These are phyloP conservation scores for Epithele typhae DNA, from an alignment of 768 basidiomycete species.

Conservation along the genomic window DNA sequence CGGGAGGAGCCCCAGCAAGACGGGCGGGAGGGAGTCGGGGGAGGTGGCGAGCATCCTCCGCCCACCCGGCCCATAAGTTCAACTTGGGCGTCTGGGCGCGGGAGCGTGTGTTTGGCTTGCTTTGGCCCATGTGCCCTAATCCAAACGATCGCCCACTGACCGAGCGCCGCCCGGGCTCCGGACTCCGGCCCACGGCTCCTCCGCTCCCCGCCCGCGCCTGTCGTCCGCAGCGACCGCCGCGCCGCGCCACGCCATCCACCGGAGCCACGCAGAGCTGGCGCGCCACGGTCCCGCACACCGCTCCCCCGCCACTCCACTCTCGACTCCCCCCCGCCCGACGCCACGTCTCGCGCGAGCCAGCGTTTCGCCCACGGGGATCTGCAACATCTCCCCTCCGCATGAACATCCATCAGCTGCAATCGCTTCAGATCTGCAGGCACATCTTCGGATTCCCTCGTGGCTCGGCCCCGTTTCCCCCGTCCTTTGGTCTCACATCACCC, in stretches of 20 bases:
- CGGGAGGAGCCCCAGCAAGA: slow-evolving; percentile 9
- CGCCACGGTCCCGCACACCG: too few relatives aligned
- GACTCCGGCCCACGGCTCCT: background rate
- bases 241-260: too few relatives aligned
- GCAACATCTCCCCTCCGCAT: slow-evolving; percentile 1
- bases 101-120: slow-evolving; percentile 9
- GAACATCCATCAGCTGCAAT: slow-evolving; percentile 11
- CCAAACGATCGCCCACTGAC: background rate
- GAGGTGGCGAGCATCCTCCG: slow-evolving; percentile 1
- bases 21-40: slow-evolving; percentile 6
- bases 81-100: slow-evolving; percentile 5
- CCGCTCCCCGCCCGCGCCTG: background rate
- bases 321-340: too few relatives aligned
- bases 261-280: too few relatives aligned
- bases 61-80: slow-evolving; percentile 3
- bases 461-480: background rate
- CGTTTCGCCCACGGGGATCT: slow-evolving; percentile 7
- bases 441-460: background rate
- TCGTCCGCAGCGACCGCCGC: background rate
- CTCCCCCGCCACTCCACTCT: background rate
- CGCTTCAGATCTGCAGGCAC: slow-evolving; percentile 15
- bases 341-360: background rate
- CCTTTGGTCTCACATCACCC: too few relatives aligned
- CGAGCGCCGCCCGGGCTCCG: too few relatives aligned
- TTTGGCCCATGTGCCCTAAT: slow-evolving; percentile 10